Percentiles rank a stretch among this genome's conserved stretches.
These are phyloP conservation scores for Monosporascus sp. DNA, from an alignment of 2,329 filamentous ascomycete genomes.

Conservation along the genomic window DNA sequence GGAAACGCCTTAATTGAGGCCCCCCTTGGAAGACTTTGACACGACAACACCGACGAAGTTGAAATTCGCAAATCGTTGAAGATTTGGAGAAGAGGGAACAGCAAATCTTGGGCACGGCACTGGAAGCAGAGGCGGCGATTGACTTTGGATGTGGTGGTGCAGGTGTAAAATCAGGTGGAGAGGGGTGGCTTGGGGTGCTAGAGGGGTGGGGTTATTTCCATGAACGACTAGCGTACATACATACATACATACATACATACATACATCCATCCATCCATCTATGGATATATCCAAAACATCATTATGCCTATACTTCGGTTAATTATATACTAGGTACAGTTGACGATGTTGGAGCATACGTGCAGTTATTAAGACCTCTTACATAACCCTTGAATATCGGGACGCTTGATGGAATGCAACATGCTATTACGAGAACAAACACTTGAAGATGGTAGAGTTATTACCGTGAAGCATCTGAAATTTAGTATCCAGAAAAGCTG, in stretches of 20 bases:
- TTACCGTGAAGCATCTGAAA: no score
- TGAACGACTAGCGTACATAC: conserved; percentile 14
- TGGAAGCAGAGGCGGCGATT: neutral
- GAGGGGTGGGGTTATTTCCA: conserved; percentile 4
- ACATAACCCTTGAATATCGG: no score
- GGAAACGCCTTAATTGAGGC: conserved; percentile 13
- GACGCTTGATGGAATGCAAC: no score
- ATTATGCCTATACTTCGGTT: no score
- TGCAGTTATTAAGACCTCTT: no score
- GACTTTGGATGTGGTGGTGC: neutral
- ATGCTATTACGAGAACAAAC: no score
- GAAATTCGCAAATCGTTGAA: neutral
- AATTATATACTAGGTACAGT: no score
- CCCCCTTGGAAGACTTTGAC: neutral
- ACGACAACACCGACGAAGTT: conserved; percentile 12
- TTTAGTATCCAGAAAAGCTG: no score
- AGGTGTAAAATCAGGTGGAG: neutral
- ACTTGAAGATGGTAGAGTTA: no score
- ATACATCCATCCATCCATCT: neutral
- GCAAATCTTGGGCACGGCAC: neutral
- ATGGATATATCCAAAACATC: no score
- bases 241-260: conserved; percentile 2
- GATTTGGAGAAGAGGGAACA: neutral
- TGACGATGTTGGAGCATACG: no score
- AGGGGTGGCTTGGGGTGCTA: neutral